phyloP scores from a whole-genome alignment of 2,329 filamentous ascomycete species.

The Penicillium sumatraense region DNA sequence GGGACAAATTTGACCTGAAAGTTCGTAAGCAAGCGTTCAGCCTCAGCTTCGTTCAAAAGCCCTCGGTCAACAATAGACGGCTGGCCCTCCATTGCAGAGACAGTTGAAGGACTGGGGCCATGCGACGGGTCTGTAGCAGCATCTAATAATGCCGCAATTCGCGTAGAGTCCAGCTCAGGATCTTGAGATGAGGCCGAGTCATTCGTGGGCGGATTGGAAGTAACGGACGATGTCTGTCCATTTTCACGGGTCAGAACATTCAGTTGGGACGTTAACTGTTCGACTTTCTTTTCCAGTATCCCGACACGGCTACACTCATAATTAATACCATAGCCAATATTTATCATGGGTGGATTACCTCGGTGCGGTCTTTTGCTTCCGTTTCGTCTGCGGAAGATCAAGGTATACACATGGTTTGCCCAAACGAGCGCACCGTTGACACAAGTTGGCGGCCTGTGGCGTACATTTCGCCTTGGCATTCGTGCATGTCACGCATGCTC shows the following conservation, averaged over 20 bases:
- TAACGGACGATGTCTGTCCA: slow-evolving; percentile 10
- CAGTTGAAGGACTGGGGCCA: slow-evolving; percentile 19
- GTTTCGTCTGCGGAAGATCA: slow-evolving; percentile 31
- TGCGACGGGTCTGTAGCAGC: slow-evolving; percentile 26
- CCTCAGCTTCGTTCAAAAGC: slow-evolving; percentile 25
- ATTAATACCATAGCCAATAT: slow-evolving; percentile 5
- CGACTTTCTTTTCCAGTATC: slow-evolving; percentile 26
- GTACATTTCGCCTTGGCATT: slow-evolving; percentile 30
- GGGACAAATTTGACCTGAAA: slow-evolving; percentile 20
- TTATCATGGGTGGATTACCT: slow-evolving; percentile 13
- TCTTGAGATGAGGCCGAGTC: slow-evolving; percentile 2
- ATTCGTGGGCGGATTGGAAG: slow-evolving; percentile 9
- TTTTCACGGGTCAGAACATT: slow-evolving; percentile 20
- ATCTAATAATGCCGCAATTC: slow-evolving; percentile 15
- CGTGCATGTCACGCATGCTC: slow-evolving; percentile 30
- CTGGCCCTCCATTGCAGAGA: slow-evolving; percentile 22
- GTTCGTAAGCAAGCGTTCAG: slow-evolving; percentile 19
- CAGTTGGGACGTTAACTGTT: slow-evolving; percentile 25
- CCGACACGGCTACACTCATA: slow-evolving; percentile 23
- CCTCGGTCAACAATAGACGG: slow-evolving; percentile 28
- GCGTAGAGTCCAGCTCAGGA: slow-evolving; percentile 8
- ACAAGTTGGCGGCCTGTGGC: slow-evolving; percentile 22
- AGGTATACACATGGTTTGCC: slow-evolving; percentile 32
- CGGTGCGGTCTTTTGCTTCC: slow-evolving; percentile 24
- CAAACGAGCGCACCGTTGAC: slow-evolving; percentile 29